These are phyloP conservation scores for Erysimum cheiri DNA, from an alignment of 441 rosid species.

Conservation along the genomic window DNA sequence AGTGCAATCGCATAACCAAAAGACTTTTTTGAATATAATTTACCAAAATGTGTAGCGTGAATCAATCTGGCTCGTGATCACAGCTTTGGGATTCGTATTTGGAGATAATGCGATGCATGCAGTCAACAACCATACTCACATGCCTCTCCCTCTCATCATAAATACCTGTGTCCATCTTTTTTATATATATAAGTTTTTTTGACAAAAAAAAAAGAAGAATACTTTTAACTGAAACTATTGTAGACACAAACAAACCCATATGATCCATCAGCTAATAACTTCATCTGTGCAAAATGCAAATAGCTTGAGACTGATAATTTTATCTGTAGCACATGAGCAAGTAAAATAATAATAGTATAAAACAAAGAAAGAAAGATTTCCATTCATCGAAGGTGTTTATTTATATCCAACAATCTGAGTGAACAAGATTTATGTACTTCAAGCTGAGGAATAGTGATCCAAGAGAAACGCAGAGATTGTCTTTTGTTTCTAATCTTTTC, in stretches of 20 bases:
- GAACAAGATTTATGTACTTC: conserved; percentile 37
- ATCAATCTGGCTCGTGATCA: neutral
- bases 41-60: conserved; percentile 4
- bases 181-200: neutral
- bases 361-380: conserved; percentile 5
- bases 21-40: neutral
- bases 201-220: neutral
- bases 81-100: neutral
- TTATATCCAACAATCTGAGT: conserved; percentile 12
- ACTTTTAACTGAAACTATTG: neutral
- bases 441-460: conserved; percentile 18
- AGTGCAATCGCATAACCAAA: neutral
- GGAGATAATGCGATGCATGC: conserved; percentile 5
- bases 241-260: neutral
- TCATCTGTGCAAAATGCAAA: conserved; percentile 16
- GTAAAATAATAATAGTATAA: neutral
- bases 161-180: conserved; percentile 1
- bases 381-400: conserved; percentile 7
- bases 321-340: too few species aligned
- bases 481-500: conserved; percentile 44
- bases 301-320: neutral
- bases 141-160: conserved; percentile 16
- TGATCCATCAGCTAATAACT: conserved; percentile 12
- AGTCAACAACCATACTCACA: conserved; percentile 9
- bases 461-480: conserved; percentile 9